Evolutionary conservation across 2,329 filamentous ascomycete species (phyloP).

Genomic region (Massarina eburnea): DNA sequence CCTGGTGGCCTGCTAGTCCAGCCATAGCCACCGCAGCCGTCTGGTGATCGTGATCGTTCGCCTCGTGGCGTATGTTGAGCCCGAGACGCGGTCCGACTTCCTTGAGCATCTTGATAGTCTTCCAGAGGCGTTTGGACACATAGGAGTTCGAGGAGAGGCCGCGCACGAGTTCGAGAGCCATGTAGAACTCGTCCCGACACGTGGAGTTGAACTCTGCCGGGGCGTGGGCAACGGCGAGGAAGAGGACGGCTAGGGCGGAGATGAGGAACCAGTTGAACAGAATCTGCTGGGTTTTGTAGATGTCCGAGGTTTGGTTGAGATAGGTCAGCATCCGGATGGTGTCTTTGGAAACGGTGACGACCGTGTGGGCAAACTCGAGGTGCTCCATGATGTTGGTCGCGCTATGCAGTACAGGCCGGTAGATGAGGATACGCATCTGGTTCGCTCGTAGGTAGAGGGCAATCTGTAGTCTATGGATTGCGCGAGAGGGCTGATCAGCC

Average conservation of each 20-base stretch:
- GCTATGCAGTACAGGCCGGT: slow-evolving; percentile 83
- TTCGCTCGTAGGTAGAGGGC: slow-evolving; percentile 85
- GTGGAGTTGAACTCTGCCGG: slow-evolving; percentile 68
- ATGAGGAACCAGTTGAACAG: slow-evolving; percentile 82
- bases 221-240: slow-evolving; percentile 74
- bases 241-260: slow-evolving; percentile 73
- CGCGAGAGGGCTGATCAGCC: slow-evolving; percentile 58
- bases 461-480: slow-evolving; percentile 73
- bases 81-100: slow-evolving; percentile 72
- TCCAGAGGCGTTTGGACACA: slow-evolving; percentile 73
- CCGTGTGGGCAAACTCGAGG: slow-evolving; percentile 70
- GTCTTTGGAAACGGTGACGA: slow-evolving; percentile 74
- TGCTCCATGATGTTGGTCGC: slow-evolving; percentile 80
- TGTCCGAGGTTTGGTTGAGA: slow-evolving; percentile 70
- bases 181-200: slow-evolving; percentile 76
- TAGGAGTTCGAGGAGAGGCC: slow-evolving; percentile 71
- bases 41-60: slow-evolving; percentile 57
- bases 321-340: slow-evolving; percentile 72
- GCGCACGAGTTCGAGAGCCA: slow-evolving; percentile 73
- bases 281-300: slow-evolving; percentile 71
- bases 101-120: slow-evolving; percentile 69
- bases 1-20: slow-evolving; percentile 62
- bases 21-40: slow-evolving; percentile 67
- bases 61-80: slow-evolving; percentile 49
- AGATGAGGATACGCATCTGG: slow-evolving; percentile 86